Percentiles rank a stretch among this genome's conserved stretches.
These are phyloP conservation scores for Claviceps digitariae DNA, from an alignment of 2,329 filamentous ascomycete species.

Conservation along the genomic window DNA sequence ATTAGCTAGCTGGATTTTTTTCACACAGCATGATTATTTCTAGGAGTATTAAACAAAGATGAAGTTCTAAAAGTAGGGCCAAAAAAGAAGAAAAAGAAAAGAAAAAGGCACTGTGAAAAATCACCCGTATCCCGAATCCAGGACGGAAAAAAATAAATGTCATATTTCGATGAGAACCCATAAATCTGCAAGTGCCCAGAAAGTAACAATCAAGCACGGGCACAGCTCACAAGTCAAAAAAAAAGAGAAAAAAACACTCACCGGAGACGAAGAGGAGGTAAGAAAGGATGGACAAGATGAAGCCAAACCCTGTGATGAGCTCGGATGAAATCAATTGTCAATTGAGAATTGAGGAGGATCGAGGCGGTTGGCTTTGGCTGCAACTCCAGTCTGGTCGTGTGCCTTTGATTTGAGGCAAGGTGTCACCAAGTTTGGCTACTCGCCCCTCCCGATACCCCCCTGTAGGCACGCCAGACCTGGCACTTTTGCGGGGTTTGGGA, in stretches of 20 bases:
- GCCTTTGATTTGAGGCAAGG: constrained; percentile 18
- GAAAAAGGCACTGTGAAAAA: too few relatives aligned
- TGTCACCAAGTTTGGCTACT: constrained; percentile 15
- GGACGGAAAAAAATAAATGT: neutral
- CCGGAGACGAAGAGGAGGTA: neutral
- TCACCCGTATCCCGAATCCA: too few relatives aligned
- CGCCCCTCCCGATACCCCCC: neutral
- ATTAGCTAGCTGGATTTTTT: neutral
- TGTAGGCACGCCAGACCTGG: neutral
- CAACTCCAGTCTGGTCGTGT: constrained; percentile 10
- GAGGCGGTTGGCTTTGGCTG: neutral
- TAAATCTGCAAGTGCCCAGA: neutral
- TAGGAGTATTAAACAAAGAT: neutral
- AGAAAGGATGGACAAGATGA: neutral
- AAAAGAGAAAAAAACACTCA: neutral
- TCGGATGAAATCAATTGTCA: neutral
- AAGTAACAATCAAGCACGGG: neutral
- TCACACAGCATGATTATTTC: neutral
- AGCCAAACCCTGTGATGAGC: neutral
- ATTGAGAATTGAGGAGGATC: constrained; percentile 1
- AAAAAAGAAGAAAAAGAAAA: too few relatives aligned
- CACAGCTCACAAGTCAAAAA: neutral
- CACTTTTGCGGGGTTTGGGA: neutral
- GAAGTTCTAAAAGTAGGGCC: too few relatives aligned
- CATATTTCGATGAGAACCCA: neutral